These are phyloP conservation scores for Spencermartinsiella europaea DNA, from an alignment of 805 yeast genomes.

Conservation along the genomic window DNA sequence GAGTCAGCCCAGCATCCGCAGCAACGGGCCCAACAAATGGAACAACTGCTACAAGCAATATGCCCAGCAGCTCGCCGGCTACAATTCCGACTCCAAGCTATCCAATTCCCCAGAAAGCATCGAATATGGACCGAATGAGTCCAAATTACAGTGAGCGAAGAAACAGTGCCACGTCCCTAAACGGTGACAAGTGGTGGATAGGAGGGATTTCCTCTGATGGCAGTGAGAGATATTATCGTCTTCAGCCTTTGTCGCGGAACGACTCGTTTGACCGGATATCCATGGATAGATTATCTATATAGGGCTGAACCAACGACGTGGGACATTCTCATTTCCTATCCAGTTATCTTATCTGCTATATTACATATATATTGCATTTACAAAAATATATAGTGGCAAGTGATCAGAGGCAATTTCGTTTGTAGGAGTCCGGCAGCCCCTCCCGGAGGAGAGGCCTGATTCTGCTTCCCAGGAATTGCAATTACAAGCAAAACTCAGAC, in stretches of 20 bases:
- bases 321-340: too few relatives aligned
- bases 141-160: slow-evolving; percentile 11
- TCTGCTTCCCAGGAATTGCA: too few relatives aligned
- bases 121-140: not conserved
- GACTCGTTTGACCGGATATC: slow-evolving; percentile 23
- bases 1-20: not conserved
- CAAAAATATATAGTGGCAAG: not conserved
- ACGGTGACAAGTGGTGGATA: slow-evolving; percentile 28
- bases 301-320: too few relatives aligned
- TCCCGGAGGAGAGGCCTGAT: too few relatives aligned
- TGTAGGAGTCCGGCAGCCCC: too few relatives aligned
- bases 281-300: slow-evolving; percentile 18
- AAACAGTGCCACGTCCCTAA: slow-evolving; percentile 9
- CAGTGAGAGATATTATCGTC: slow-evolving; percentile 23
- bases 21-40: not conserved
- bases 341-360: not conserved
- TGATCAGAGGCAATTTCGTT: too few relatives aligned
- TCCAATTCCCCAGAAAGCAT: not conserved
- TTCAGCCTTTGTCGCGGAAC: slow-evolving; percentile 20
- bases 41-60: slow-evolving; percentile 6
- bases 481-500: too few relatives aligned
- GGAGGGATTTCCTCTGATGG: slow-evolving; percentile 28
- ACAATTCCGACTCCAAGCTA: not conserved
- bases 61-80: not conserved
- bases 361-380: not conserved